Evolutionary conservation across 208 protist genomes (phyloP).

Genomic region (Wallacemonas rigidus): DNA sequence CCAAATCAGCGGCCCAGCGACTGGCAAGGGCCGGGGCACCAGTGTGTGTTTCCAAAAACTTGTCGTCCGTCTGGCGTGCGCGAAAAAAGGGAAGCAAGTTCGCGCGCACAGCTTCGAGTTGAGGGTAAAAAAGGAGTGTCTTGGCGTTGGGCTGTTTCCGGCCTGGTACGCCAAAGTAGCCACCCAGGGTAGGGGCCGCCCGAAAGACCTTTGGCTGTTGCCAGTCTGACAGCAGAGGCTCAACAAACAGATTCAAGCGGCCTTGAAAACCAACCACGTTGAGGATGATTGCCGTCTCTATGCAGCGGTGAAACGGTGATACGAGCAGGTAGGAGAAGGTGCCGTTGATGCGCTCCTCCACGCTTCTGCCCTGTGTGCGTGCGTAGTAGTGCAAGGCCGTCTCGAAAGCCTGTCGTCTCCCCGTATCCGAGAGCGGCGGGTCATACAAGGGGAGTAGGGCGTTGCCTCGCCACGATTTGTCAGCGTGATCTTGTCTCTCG

Average conservation of each 20-base stretch:
- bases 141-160: constrained; percentile 2
- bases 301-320: constrained; percentile 83
- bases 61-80: constrained; percentile 27
- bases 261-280: constrained; percentile 81
- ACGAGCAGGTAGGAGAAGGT: constrained; percentile 65
- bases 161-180: constrained; percentile 37
- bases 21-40: constrained; percentile 24
- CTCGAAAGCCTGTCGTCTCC: constrained; percentile 78
- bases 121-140: constrained; percentile 32
- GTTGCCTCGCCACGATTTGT: constrained; percentile 66
- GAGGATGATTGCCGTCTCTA: constrained; percentile 79
- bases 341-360: constrained; percentile 65
- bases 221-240: constrained; percentile 81
- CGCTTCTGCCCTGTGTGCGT: constrained; percentile 42
- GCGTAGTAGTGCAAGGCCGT: constrained; percentile 65
- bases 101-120: constrained; percentile 44
- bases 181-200: constrained; percentile 52
- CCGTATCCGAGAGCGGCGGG: constrained; percentile 76
- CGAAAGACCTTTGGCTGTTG: constrained; percentile 76
- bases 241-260: constrained; percentile 69
- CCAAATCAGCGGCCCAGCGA: constrained; percentile 29
- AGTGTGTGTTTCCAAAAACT: constrained; percentile 22
- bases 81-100: constrained; percentile 59
- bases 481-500: constrained; percentile 80
- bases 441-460: constrained; percentile 59